Percentiles rank a stretch among this genome's conserved stretches.
These are phyloP conservation scores for Raddia guianensis DNA, from an alignment of 176 grass and related monocot genomes.

Conservation along the genomic window DNA sequence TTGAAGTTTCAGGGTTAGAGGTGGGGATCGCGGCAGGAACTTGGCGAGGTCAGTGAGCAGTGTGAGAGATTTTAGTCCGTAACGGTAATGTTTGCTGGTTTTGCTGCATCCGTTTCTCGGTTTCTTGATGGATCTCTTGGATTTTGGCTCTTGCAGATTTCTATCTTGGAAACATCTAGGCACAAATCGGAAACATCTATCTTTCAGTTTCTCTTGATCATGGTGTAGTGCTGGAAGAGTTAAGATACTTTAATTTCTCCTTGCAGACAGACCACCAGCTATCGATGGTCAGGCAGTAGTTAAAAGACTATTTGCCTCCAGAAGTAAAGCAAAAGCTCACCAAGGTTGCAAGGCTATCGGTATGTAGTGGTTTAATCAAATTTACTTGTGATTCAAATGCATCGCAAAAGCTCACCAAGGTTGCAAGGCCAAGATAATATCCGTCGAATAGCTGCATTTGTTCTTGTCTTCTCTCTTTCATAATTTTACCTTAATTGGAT, in stretches of 20 bases:
- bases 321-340: slow-evolving; percentile 94
- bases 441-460: no score
- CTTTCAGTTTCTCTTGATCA: slow-evolving; percentile 24
- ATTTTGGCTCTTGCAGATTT: no score
- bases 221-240: slow-evolving; percentile 28
- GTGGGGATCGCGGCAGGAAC: slow-evolving; percentile 2
- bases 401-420: no score
- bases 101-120: neutral
- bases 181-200: no score
- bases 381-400: slow-evolving; percentile 34
- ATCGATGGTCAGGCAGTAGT: slow-evolving; percentile 63
- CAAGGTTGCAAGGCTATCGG: slow-evolving; percentile 99
- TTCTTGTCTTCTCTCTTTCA: no score
- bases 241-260: slow-evolving; percentile 49
- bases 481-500: no score
- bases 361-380: slow-evolving; percentile 49
- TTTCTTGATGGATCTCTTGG: no score
- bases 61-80: neutral
- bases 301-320: slow-evolving; percentile 87
- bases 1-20: neutral
- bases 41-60: neutral
- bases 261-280: slow-evolving; percentile 75
- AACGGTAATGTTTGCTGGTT: neutral
- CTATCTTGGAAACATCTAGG: no score
- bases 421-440: no score